Percentiles rank a stretch among this genome's conserved stretches.
Conservation (phyloP, 2,329 filamentous ascomycete species). For the Alternaria arbusti region DNA sequence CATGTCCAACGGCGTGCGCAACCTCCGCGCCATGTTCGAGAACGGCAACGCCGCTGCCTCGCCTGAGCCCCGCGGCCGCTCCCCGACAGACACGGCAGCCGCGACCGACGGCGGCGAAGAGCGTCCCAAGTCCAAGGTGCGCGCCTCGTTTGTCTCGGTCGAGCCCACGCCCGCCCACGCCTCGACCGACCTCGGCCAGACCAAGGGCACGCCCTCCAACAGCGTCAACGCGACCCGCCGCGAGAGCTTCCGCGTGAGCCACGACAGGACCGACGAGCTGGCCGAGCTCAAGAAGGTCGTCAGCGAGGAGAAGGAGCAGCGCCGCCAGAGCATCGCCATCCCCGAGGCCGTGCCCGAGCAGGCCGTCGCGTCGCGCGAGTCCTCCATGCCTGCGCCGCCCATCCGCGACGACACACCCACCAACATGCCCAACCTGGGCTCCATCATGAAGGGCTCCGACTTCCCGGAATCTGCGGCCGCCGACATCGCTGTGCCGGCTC, state of each 20-base stretch:
- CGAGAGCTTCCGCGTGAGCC: constrained; percentile 52
- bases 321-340: constrained; percentile 45
- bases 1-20: constrained; percentile 58
- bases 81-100: constrained; percentile 45
- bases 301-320: constrained; percentile 49
- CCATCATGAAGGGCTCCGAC: constrained; percentile 47
- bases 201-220: constrained; percentile 36
- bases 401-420: constrained; percentile 33
- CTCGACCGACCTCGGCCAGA: constrained; percentile 30
- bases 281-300: constrained; percentile 50
- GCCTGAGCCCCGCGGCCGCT: constrained; percentile 54
- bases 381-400: constrained; percentile 44
- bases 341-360: constrained; percentile 52
- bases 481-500: background rate
- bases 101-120: constrained; percentile 35
- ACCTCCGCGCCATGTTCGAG: constrained; percentile 59
- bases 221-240: constrained; percentile 43
- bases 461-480: constrained; percentile 35
- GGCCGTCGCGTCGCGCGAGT: constrained; percentile 50
- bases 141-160: constrained; percentile 58
- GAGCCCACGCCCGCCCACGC: constrained; percentile 41
- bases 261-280: constrained; percentile 41
- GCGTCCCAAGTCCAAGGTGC: constrained; percentile 53
- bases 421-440: constrained; percentile 40
- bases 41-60: constrained; percentile 43